Percentiles rank a stretch among this genome's conserved stretches.
Evolutionary conservation across 192 early-diverging fungal species (phyloP).

Genomic region (Pecoramyces ruminantium): DNA sequence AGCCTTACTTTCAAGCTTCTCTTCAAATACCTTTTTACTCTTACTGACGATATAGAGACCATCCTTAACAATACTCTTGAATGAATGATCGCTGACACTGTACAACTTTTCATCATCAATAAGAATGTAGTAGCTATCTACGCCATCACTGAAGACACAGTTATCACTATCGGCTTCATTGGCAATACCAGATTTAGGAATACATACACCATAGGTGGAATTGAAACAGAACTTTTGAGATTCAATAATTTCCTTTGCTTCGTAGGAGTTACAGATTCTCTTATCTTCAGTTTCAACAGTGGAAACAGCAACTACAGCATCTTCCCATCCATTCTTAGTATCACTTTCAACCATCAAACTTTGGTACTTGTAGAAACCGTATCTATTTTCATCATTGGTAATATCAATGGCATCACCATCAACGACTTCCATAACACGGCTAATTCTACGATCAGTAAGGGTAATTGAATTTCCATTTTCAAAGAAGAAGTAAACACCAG

Average conservation of each 20-base stretch:
- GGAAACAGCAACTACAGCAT: not conserved
- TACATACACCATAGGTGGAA: not conserved
- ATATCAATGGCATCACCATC: not conserved
- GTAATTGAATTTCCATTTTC: not conserved
- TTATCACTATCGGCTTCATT: not conserved
- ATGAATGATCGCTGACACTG: not conserved
- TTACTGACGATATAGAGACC: too few species aligned
- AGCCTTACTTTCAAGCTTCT: too few species aligned
- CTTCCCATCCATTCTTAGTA: not conserved
- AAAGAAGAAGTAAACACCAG: not conserved
- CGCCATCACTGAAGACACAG: not conserved
- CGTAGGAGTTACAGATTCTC: not conserved
- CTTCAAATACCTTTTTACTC: too few species aligned
- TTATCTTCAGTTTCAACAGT: not conserved
- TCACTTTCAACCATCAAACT: not conserved
- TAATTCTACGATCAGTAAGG: not conserved
- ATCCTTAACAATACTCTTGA: not conserved
- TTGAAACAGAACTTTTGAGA: not conserved
- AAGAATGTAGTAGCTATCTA: not conserved
- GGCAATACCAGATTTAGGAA: not conserved
- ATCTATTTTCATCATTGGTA: not conserved
- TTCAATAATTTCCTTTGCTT: not conserved
- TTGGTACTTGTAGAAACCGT: not conserved
- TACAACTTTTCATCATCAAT: not conserved
- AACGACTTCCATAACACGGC: not conserved